These are phyloP conservation scores for Nephelium lappaceum DNA, from an alignment of 345 rosid species.

Conservation along the genomic window DNA sequence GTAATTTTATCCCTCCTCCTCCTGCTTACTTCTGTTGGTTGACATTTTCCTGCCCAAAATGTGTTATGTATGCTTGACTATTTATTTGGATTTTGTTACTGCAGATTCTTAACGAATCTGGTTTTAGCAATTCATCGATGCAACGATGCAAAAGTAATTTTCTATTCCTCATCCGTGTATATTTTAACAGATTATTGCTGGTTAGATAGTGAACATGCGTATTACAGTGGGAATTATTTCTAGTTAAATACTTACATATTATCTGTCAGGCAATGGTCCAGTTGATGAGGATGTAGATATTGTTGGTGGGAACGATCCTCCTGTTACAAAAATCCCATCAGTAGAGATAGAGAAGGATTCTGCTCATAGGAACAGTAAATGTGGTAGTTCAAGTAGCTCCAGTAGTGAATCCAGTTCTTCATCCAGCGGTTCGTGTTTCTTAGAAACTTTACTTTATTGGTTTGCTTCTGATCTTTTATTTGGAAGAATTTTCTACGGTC, in stretches of 20 bases:
- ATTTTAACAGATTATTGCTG: not conserved
- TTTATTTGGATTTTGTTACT: slow-evolving; percentile 26
- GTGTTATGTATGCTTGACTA: slow-evolving; percentile 22
- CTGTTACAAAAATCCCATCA: slow-evolving; percentile 52
- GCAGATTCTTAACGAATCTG: slow-evolving; percentile 68
- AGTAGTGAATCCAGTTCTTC: slow-evolving; percentile 79
- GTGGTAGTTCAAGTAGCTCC: slow-evolving; percentile 71
- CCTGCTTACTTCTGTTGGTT: slow-evolving; percentile 1
- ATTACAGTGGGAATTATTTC: not conserved
- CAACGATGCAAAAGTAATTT: slow-evolving; percentile 68
- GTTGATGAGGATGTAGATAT: slow-evolving; percentile 79
- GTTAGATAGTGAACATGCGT: slow-evolving; percentile 1
- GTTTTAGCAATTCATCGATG: slow-evolving; percentile 63
- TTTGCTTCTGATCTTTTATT: not conserved
- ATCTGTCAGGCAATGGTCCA: slow-evolving; percentile 54
- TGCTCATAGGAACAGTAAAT: slow-evolving; percentile 51
- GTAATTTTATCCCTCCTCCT: slow-evolving; percentile 36
- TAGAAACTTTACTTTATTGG: slow-evolving; percentile 23
- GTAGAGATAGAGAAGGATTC: slow-evolving; percentile 66
- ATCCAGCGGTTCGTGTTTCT: slow-evolving; percentile 66
- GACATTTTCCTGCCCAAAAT: not conserved
- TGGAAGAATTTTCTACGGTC: not conserved
- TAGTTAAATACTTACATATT: slow-evolving; percentile 23
- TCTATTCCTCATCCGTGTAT: slow-evolving; percentile 12
- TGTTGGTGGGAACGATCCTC: slow-evolving; percentile 75